Evolutionary conservation across 176 grass and related monocot species (phyloP).

Genomic region (Leersia perrieri): DNA sequence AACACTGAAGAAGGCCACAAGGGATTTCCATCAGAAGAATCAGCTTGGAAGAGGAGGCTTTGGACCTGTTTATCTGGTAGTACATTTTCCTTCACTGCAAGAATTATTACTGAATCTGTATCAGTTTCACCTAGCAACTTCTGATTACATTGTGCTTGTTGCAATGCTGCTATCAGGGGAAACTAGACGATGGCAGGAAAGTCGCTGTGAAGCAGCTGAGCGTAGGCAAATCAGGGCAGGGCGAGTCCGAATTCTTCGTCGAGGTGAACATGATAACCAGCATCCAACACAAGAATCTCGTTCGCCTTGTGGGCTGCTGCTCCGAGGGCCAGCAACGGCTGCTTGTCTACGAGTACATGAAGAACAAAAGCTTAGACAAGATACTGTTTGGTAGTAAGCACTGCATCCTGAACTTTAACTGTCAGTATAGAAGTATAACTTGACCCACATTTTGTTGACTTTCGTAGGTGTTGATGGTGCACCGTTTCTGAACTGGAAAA

Average conservation of each 20-base stretch:
- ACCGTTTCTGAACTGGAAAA: constrained; percentile 51
- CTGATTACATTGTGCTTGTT: neutral
- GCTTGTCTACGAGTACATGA: constrained; percentile 72
- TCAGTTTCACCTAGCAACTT: neutral
- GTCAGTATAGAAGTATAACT: neutral
- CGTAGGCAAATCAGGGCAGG: constrained; percentile 60
- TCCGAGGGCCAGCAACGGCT: constrained; percentile 51
- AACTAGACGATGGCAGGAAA: constrained; percentile 47
- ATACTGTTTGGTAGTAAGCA: constrained; percentile 51
- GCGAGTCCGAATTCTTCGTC: constrained; percentile 66
- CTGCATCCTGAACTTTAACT: neutral
- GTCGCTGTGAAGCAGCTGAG: constrained; percentile 71
- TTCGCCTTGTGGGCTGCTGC: constrained; percentile 67
- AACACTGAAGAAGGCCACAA: constrained; percentile 56
- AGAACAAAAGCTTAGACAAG: constrained; percentile 64
- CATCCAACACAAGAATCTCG: constrained; percentile 78
- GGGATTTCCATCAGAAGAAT: constrained; percentile 50
- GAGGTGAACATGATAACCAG: constrained; percentile 76
- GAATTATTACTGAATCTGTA: neutral
- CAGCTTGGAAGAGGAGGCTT: constrained; percentile 64
- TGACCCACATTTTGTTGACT: neutral
- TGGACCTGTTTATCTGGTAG: constrained; percentile 57
- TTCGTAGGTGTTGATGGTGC: constrained; percentile 30
- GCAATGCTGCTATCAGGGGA: constrained; percentile 34
- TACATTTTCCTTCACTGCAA: neutral